Conservation (phyloP, 2,329 filamentous ascomycete genomes). For the Colletotrichum neosansevieriae region DNA sequence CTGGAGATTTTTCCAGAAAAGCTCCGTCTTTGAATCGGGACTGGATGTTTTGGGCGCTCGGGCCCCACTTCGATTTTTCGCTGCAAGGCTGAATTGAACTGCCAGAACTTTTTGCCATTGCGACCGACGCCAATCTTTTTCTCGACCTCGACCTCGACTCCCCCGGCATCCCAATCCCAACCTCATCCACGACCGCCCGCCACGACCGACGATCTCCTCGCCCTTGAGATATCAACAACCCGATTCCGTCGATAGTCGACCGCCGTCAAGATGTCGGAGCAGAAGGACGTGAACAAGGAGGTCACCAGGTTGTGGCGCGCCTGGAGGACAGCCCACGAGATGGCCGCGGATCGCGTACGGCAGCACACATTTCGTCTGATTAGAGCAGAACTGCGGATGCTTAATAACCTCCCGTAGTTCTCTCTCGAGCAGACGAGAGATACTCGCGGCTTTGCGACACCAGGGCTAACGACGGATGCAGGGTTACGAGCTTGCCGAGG, state of each 20-base stretch:
- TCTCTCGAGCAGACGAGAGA: neutral
- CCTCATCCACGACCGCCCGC: constrained; percentile 7
- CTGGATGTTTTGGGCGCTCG: constrained; percentile 21
- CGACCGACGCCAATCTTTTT: constrained; percentile 37
- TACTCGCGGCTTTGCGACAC: neutral
- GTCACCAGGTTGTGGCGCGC: constrained; percentile 87
- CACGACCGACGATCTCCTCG: neutral
- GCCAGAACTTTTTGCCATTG: constrained; percentile 39
- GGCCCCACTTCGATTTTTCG: constrained; percentile 36
- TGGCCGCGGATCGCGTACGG: constrained; percentile 89
- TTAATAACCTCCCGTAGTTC: neutral
- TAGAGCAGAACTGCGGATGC: neutral
- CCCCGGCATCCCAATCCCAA: constrained; percentile 9
- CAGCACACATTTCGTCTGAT: neutral
- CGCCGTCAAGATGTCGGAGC: constrained; percentile 53
- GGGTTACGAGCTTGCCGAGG: constrained; percentile 93
- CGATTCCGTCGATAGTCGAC: constrained; percentile 1
- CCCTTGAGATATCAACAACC: constrained; percentile 6
- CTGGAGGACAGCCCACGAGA: constrained; percentile 93
- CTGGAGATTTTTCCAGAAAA: constrained; percentile 35
- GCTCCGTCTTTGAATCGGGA: neutral
- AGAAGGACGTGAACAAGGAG: constrained; percentile 64
- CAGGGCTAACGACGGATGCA: constrained; percentile 54
- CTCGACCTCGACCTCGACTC: constrained; percentile 17
- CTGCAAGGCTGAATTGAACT: constrained; percentile 36